phyloP scores from a whole-genome alignment of 2,329 filamentous ascomycete species.

The Colletotrichum scovillei region DNA sequence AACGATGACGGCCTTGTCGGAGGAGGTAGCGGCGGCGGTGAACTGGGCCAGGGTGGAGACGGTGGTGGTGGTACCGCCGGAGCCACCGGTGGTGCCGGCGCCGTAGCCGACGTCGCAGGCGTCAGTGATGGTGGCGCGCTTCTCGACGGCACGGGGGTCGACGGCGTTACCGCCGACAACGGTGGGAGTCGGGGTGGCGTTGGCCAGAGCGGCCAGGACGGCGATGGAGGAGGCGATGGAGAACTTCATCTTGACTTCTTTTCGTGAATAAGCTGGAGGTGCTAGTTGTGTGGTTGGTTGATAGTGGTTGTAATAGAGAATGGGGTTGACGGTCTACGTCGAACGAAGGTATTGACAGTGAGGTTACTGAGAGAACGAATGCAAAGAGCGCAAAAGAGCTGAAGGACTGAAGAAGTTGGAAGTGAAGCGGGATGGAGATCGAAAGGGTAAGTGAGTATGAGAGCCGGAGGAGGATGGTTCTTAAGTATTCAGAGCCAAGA shows the following conservation, averaged over 20 bases:
- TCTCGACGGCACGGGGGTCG: slow-evolving; percentile 37
- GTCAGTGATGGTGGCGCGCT: slow-evolving; percentile 50
- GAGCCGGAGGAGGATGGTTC: not conserved
- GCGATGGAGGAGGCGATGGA: slow-evolving; percentile 41
- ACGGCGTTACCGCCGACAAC: slow-evolving; percentile 41
- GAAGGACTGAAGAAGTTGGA: slow-evolving; percentile 22
- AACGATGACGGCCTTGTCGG: slow-evolving; percentile 53
- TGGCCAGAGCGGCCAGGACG: slow-evolving; percentile 44
- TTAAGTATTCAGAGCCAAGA: slow-evolving; percentile 21
- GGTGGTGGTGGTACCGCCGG: slow-evolving; percentile 60
- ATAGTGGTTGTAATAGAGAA: slow-evolving; percentile 1
- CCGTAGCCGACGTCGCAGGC: slow-evolving; percentile 50
- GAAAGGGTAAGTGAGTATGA: not conserved
- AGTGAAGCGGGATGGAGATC: slow-evolving; percentile 33
- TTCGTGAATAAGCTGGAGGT: not conserved
- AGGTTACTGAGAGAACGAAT: slow-evolving; percentile 26
- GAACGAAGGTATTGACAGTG: slow-evolving; percentile 30
- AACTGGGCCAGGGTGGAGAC: slow-evolving; percentile 62
- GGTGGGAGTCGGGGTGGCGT: slow-evolving; percentile 45
- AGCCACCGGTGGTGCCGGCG: slow-evolving; percentile 61
- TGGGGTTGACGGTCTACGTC: slow-evolving; percentile 36
- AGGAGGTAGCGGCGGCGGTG: slow-evolving; percentile 57
- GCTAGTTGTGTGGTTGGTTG: slow-evolving; percentile 12
- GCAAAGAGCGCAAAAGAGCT: slow-evolving; percentile 29
- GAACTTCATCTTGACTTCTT: slow-evolving; percentile 45